phyloP scores from a whole-genome alignment of 768 basidiomycete genomes.

The Termitomyces sp. region DNA sequence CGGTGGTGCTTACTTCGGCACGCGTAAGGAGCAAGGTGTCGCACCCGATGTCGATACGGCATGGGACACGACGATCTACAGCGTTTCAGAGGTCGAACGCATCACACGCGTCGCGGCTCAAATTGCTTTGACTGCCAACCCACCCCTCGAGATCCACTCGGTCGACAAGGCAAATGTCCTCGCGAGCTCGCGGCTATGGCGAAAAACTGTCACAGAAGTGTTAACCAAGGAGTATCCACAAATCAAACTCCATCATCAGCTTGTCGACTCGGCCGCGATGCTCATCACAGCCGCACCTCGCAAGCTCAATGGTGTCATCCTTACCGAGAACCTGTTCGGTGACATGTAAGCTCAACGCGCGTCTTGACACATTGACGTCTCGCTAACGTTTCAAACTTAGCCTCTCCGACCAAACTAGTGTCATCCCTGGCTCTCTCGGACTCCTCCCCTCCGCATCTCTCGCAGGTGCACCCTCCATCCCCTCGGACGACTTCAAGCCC shows the following conservation, averaged over 20 bases:
- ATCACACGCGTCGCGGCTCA: slow-evolving; percentile 96
- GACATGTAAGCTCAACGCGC: slow-evolving; percentile 70
- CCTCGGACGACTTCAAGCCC: slow-evolving; percentile 66
- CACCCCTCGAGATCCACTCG: slow-evolving; percentile 86
- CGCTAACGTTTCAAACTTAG: slow-evolving; percentile 34
- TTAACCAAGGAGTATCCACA: slow-evolving; percentile 85
- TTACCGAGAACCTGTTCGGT: slow-evolving; percentile 96
- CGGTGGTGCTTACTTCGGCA: slow-evolving; percentile 94
- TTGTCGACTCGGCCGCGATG: slow-evolving; percentile 98
- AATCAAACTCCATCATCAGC: slow-evolving; percentile 81
- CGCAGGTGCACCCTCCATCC: slow-evolving; percentile 75
- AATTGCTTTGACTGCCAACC: slow-evolving; percentile 78
- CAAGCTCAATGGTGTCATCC: slow-evolving; percentile 91
- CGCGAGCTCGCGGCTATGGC: slow-evolving; percentile 91
- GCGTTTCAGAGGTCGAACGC: slow-evolving; percentile 84
- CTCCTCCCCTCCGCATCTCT: slow-evolving; percentile 95
- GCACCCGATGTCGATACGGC: slow-evolving; percentile 65
- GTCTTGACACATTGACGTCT: not conserved
- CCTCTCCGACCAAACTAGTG: slow-evolving; percentile 93
- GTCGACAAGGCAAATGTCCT: slow-evolving; percentile 99
- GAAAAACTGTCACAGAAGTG: slow-evolving; percentile 87
- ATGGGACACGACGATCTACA: slow-evolving; percentile 94
- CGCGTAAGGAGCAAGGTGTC: slow-evolving; percentile 81
- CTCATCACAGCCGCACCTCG: slow-evolving; percentile 84
- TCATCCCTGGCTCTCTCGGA: slow-evolving; percentile 97